A percentile compares a stretch with the other conserved stretches of the same genome.
Conservation (phyloP, 768 basidiomycete genomes). For the Boletus reticuloceps region DNA sequence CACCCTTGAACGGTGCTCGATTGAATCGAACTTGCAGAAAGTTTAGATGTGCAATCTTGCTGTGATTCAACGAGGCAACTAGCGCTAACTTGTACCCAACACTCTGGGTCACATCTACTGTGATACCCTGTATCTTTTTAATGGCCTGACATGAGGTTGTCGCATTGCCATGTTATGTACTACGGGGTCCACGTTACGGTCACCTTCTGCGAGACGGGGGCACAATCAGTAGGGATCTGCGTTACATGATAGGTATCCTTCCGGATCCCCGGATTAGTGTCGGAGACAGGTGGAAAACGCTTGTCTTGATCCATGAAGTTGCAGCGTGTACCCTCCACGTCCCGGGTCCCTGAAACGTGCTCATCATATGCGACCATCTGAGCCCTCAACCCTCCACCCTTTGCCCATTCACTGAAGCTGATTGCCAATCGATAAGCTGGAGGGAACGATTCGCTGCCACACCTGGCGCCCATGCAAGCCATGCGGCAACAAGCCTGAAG, state of each 20-base stretch:
- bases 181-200: too few relatives aligned
- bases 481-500: background rate
- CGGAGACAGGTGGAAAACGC: background rate
- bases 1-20: background rate
- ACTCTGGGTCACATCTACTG: too few relatives aligned
- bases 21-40: too few relatives aligned
- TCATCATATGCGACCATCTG: background rate
- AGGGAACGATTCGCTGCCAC: constrained; percentile 22
- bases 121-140: too few relatives aligned
- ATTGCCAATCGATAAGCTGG: constrained; percentile 2
- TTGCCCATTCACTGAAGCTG: background rate
- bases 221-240: background rate
- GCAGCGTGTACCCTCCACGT: constrained; percentile 8
- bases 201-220: too few relatives aligned
- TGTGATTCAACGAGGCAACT: constrained; percentile 1
- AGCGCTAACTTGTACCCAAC: background rate
- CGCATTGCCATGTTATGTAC: constrained; percentile 1
- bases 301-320: constrained; percentile 5
- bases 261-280: background rate
- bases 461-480: background rate
- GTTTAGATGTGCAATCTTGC: too few relatives aligned
- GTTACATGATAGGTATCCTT: background rate
- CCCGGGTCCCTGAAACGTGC: constrained; percentile 20
- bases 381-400: constrained; percentile 20
- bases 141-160: background rate